Percentiles rank a stretch among this genome's conserved stretches.
phyloP scores from a whole-genome alignment of 192 early-diverging fungal species.

The Rhizoclosmatium globosum region DNA sequence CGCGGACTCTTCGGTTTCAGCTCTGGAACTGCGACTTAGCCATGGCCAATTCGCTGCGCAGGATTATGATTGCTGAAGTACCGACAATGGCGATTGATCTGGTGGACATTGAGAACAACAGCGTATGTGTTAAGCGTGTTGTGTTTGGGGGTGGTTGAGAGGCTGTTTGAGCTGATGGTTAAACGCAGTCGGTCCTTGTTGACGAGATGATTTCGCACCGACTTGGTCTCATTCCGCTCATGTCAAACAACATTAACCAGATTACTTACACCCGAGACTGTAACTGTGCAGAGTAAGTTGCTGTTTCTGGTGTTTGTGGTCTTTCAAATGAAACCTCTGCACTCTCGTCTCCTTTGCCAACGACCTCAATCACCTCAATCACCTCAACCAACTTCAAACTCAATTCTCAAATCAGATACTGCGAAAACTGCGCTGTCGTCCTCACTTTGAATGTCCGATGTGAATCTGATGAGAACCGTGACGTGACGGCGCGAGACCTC shows the following conservation, averaged over 20 bases:
- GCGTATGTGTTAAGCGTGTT: constrained; percentile 38
- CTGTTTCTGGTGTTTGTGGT: not conserved
- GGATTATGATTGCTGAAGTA: constrained; percentile 98
- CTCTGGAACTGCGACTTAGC: constrained; percentile 88
- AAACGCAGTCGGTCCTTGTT: constrained; percentile 78
- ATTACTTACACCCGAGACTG: constrained; percentile 82
- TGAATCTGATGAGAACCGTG: constrained; percentile 75
- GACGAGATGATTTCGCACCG: constrained; percentile 97
- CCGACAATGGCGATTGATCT: constrained; percentile 98
- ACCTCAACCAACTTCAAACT: constrained; percentile 39
- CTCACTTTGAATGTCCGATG: constrained; percentile 87
- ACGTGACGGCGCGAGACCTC: constrained; percentile 86
- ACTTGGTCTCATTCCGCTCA: constrained; percentile 91
- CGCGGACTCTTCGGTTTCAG: constrained; percentile 77
- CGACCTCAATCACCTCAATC: constrained; percentile 13
- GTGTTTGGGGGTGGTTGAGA: not conserved
- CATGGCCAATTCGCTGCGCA: constrained; percentile 91
- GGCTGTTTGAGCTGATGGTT: not conserved
- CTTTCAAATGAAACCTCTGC: constrained; percentile 48
- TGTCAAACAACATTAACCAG: constrained; percentile 77
- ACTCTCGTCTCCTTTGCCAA: not conserved
- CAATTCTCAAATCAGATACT: constrained; percentile 62
- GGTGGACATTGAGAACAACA: constrained; percentile 94
- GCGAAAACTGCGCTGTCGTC: constrained; percentile 90
- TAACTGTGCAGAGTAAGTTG: constrained; percentile 45